These are phyloP conservation scores for Lichtheimia ramosa DNA, from an alignment of 371 early-diverging fungal genomes.

Conservation along the genomic window DNA sequence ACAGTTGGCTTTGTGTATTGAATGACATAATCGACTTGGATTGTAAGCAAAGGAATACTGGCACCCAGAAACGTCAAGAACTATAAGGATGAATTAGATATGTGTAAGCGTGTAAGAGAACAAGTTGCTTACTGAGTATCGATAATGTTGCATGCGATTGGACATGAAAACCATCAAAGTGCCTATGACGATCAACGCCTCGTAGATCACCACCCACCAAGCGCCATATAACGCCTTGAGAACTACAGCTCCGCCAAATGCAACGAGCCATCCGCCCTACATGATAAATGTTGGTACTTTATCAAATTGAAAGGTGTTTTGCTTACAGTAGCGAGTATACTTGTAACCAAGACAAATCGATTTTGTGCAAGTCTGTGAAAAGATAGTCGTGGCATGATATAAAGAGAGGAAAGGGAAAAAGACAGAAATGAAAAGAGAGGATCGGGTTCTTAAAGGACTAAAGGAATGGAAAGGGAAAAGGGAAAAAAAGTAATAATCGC, in stretches of 20 bases:
- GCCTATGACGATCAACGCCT: constrained; percentile 25
- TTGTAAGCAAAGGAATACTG: constrained; percentile 44
- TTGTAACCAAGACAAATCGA: constrained; percentile 28
- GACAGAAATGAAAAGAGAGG: constrained; percentile 4
- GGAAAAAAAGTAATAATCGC: constrained; percentile 8
- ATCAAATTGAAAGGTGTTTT: no score
- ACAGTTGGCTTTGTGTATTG: constrained; percentile 27
- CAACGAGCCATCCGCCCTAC: constrained; percentile 34
- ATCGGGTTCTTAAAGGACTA: background rate
- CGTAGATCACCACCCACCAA: constrained; percentile 49
- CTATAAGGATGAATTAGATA: constrained; percentile 14
- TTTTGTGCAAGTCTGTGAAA: constrained; percentile 21
- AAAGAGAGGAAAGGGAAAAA: constrained; percentile 4
- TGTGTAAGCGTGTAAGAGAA: background rate
- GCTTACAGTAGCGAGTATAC: constrained; percentile 30
- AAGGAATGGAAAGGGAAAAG: constrained; percentile 2
- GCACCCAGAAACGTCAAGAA: constrained; percentile 36
- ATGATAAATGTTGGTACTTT: background rate
- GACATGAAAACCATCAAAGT: constrained; percentile 21
- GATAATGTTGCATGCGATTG: constrained; percentile 26
- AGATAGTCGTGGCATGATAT: constrained; percentile 1
- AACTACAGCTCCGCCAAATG: constrained; percentile 37
- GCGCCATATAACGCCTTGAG: constrained; percentile 39
- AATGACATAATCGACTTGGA: constrained; percentile 42
- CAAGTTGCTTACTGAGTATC: constrained; percentile 28